Conservation (phyloP, 2,329 filamentous ascomycete genomes). For the Exophiala spinifera region DNA sequence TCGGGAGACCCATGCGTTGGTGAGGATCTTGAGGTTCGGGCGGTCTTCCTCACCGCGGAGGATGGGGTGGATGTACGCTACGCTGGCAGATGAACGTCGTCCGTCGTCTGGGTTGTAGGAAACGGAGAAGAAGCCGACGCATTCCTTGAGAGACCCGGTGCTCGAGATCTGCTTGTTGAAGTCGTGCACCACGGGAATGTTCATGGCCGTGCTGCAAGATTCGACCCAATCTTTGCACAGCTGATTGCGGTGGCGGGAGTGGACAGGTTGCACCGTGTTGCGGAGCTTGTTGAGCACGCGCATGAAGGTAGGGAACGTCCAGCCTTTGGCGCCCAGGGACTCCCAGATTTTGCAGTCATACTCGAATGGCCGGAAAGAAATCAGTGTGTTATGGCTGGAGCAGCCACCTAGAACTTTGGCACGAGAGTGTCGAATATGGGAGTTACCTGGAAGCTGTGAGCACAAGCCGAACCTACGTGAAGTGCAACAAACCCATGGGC, state of each 20-base stretch:
- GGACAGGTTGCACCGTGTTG: slow-evolving; percentile 87
- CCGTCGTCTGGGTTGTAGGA: slow-evolving; percentile 89
- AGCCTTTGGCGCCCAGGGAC: slow-evolving; percentile 74
- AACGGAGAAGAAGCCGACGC: slow-evolving; percentile 86
- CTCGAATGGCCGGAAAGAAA: slow-evolving; percentile 87
- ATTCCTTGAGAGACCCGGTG: slow-evolving; percentile 68
- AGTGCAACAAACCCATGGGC: slow-evolving; percentile 58
- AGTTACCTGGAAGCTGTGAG: slow-evolving; percentile 64
- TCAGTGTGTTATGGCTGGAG: slow-evolving; percentile 90
- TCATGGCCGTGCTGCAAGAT: slow-evolving; percentile 72
- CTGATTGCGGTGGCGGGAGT: slow-evolving; percentile 81
- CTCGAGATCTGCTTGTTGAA: slow-evolving; percentile 81
- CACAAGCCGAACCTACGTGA: not conserved
- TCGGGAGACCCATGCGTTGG: slow-evolving; percentile 82
- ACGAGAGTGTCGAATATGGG: slow-evolving; percentile 84
- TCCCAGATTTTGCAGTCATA: slow-evolving; percentile 87
- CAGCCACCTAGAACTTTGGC: slow-evolving; percentile 91
- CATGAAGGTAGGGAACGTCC: slow-evolving; percentile 82
- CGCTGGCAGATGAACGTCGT: slow-evolving; percentile 77
- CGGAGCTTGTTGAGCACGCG: slow-evolving; percentile 77
- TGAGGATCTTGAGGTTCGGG: slow-evolving; percentile 80
- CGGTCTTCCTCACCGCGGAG: slow-evolving; percentile 77
- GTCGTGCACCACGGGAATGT: slow-evolving; percentile 77
- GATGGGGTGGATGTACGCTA: slow-evolving; percentile 91
- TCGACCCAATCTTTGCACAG: slow-evolving; percentile 87